Evolutionary conservation across 2,329 filamentous ascomycete genomes (phyloP).

Genomic region (Ambrosiella xylebori): DNA sequence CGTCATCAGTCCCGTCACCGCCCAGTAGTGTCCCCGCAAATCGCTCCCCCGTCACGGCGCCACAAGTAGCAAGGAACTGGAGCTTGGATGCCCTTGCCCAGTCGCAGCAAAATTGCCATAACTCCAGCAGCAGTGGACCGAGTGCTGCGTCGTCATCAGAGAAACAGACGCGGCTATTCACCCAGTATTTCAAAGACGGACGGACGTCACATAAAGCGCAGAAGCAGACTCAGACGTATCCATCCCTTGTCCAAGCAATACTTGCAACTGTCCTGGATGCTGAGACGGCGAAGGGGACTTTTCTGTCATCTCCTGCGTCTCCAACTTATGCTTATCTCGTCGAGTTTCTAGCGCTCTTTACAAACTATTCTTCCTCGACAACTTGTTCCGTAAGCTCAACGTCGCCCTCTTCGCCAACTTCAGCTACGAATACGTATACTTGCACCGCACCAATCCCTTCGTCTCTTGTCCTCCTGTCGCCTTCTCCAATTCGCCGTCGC

Average conservation of each 20-base stretch:
- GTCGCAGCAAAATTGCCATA: not conserved
- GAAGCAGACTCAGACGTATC: no score
- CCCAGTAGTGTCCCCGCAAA: not conserved
- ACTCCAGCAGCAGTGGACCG: conserved; percentile 1
- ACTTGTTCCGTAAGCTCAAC: not conserved
- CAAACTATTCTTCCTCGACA: not conserved
- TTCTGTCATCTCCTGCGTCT: not conserved
- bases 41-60: not conserved
- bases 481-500: conserved; percentile 3
- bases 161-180: not conserved
- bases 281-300: not conserved
- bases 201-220: not conserved
- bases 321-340: not conserved
- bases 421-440: conserved; percentile 17
- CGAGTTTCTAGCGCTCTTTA: conserved; percentile 6
- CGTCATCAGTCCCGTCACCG: not conserved
- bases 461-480: conserved; percentile 3
- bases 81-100: not conserved
- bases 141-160: conserved; percentile 3
- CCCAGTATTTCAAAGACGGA: not conserved
- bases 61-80: not conserved
- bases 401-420: not conserved
- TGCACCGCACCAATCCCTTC: conserved; percentile 13
- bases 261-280: not conserved
- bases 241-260: not conserved